A percentile compares a stretch with the other conserved stretches of the same genome.
Evolutionary conservation across 208 protist genomes (phyloP).

Genomic region (Endotrypanum monterogeii): DNA sequence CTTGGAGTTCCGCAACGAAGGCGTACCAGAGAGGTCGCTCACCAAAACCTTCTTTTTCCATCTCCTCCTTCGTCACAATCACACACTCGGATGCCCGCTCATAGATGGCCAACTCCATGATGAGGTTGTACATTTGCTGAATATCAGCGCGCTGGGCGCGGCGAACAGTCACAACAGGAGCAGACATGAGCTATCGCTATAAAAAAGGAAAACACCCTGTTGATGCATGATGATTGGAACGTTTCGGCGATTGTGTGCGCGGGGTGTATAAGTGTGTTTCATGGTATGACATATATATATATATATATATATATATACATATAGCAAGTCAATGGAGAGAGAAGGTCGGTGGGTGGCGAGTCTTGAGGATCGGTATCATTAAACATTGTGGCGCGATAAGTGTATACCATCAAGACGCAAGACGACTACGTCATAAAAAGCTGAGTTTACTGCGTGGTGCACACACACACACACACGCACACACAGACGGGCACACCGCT

Average conservation of each 20-base stretch:
- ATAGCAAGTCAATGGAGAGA: neutral
- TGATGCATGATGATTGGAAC: neutral
- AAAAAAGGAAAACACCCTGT: neutral
- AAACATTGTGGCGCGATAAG: neutral
- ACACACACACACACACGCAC: neutral
- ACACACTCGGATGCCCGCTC: conserved; percentile 39
- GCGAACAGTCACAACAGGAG: conserved; percentile 30
- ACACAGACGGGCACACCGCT: neutral
- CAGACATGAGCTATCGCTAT: neutral
- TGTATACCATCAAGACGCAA: neutral
- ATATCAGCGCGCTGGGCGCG: conserved; percentile 32
- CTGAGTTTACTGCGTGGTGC: neutral
- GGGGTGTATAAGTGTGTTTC: neutral
- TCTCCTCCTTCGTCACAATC: conserved; percentile 35
- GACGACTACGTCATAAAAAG: neutral
- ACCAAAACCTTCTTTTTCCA: conserved; percentile 44
- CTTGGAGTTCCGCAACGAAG: conserved; percentile 45
- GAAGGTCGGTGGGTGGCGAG: neutral
- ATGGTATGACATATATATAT: neutral
- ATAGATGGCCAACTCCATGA: conserved; percentile 48
- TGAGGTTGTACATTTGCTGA: conserved; percentile 38
- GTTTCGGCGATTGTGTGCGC: neutral
- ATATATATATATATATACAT: neutral
- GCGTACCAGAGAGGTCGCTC: conserved; percentile 37
- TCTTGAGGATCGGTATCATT: neutral